Conservation (phyloP, 2,329 filamentous ascomycete genomes). For the Colletotrichum filicis region DNA sequence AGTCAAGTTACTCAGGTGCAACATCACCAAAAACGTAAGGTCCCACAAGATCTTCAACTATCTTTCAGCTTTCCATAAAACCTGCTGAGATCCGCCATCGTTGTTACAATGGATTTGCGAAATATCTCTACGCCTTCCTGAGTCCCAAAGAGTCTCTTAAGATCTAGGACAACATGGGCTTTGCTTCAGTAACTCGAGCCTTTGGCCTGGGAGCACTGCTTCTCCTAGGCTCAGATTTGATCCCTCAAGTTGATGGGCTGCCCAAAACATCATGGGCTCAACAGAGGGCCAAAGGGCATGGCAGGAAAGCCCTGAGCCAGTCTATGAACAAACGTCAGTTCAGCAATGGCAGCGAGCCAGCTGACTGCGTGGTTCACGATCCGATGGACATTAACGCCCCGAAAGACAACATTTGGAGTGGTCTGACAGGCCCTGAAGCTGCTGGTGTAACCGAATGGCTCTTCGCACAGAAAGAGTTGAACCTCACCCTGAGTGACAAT, state of each 20-base stretch:
- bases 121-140: not conserved
- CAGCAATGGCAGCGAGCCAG: not conserved
- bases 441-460: conserved; percentile 51
- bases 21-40: not conserved
- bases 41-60: not conserved
- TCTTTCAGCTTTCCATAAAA: not conserved
- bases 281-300: conserved; percentile 26
- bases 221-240: conserved; percentile 6
- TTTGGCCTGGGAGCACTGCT: conserved; percentile 19
- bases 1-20: not conserved
- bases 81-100: fast-evolving
- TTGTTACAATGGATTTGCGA: not conserved
- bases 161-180: conserved; percentile 1
- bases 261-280: conserved; percentile 27
- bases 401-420: conserved; percentile 53
- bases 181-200: not conserved
- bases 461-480: conserved; percentile 50
- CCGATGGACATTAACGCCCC: conserved; percentile 45
- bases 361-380: conserved; percentile 12
- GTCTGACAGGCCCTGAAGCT: conserved; percentile 50
- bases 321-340: conserved; percentile 20
- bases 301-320: conserved; percentile 22
- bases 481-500: conserved; percentile 48
- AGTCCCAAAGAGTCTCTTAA: not conserved
- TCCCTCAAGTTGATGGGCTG: conserved; percentile 4